Percentiles rank a stretch among this genome's conserved stretches.
phyloP scores from a whole-genome alignment of 1,139 yeast species.

The Petasospora rhodanensis region DNA sequence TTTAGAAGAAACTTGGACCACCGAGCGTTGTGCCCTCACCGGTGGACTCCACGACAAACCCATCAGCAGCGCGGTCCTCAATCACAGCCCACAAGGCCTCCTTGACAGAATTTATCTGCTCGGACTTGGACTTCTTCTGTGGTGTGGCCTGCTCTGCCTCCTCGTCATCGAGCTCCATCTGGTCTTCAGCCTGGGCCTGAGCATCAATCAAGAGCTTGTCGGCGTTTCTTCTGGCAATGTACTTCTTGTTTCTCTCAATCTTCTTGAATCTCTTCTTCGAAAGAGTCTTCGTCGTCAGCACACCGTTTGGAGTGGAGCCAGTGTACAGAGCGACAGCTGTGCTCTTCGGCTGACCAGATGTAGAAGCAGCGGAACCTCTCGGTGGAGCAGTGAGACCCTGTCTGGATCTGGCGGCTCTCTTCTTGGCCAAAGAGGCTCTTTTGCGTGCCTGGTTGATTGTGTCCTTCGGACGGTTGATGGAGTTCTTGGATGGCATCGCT shows the following conservation, averaged over 20 bases:
- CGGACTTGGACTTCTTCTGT: constrained; percentile 22
- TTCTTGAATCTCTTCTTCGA: constrained; percentile 82
- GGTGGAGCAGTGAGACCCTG: constrained; percentile 37
- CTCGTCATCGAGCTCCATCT: constrained; percentile 48
- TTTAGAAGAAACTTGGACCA: constrained; percentile 40
- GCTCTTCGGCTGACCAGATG: constrained; percentile 46
- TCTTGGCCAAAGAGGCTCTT: constrained; percentile 49
- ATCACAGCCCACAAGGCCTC: constrained; percentile 66
- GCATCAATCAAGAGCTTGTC: constrained; percentile 44
- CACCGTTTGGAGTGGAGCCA: constrained; percentile 37
- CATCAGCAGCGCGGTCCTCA: constrained; percentile 46
- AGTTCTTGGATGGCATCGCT: constrained; percentile 77
- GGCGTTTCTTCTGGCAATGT: constrained; percentile 49
- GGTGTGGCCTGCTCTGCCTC: constrained; percentile 25
- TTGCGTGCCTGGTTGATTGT: constrained; percentile 52
- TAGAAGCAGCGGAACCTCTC: constrained; percentile 40
- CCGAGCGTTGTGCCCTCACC: constrained; percentile 87
- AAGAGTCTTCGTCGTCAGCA: constrained; percentile 54
- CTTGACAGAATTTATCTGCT: constrained; percentile 47
- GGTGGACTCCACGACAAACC: constrained; percentile 38
- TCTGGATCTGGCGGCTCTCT: constrained; percentile 51
- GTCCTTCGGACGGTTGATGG: constrained; percentile 75
- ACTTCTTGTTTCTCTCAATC: constrained; percentile 73
- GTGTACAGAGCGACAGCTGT: constrained; percentile 62
- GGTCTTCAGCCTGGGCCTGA: constrained; percentile 39